These are phyloP conservation scores for Leccinum glutinopallens DNA, from an alignment of 1,284 basidiomycete species.

Conservation along the genomic window DNA sequence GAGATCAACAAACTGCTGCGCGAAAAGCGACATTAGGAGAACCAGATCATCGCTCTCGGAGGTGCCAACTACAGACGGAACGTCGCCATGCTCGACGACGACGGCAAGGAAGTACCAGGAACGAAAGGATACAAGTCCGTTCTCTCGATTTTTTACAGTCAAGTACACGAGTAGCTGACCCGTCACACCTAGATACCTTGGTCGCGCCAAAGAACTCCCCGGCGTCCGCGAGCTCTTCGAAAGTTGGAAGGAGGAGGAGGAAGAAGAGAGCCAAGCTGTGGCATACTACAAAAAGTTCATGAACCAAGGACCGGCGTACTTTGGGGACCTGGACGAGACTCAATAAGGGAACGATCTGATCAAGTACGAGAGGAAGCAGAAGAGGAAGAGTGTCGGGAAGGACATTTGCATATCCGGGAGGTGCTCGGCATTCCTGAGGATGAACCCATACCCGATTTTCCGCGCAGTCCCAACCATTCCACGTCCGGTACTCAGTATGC, in stretches of 20 bases:
- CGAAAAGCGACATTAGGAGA: slow-evolving; percentile 98
- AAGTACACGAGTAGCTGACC: not conserved
- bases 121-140: slow-evolving; percentile 98
- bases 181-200: slow-evolving; percentile 78
- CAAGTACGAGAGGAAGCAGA: slow-evolving; percentile 73
- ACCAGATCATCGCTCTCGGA: slow-evolving; percentile 92
- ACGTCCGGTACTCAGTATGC: slow-evolving; percentile 27
- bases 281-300: slow-evolving; percentile 88
- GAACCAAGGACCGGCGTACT: slow-evolving; percentile 88
- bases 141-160: too few relatives aligned
- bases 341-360: slow-evolving; percentile 61
- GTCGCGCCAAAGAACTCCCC: slow-evolving; percentile 93
- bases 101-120: slow-evolving; percentile 93
- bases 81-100: slow-evolving; percentile 89
- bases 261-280: slow-evolving; percentile 79
- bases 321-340: slow-evolving; percentile 88
- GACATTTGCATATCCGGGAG: slow-evolving; percentile 57
- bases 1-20: slow-evolving; percentile 96
- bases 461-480: slow-evolving; percentile 31
- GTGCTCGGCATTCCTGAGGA: slow-evolving; percentile 57
- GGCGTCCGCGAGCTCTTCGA: slow-evolving; percentile 94
- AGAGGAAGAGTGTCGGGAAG: slow-evolving; percentile 80
- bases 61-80: slow-evolving; percentile 96
- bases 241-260: slow-evolving; percentile 80
- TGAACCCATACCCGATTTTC: slow-evolving; percentile 53